A percentile compares a stretch with the other conserved stretches of the same genome.
Conservation (phyloP, 306 rosid genomes). For the Gleditsia sinensis region DNA sequence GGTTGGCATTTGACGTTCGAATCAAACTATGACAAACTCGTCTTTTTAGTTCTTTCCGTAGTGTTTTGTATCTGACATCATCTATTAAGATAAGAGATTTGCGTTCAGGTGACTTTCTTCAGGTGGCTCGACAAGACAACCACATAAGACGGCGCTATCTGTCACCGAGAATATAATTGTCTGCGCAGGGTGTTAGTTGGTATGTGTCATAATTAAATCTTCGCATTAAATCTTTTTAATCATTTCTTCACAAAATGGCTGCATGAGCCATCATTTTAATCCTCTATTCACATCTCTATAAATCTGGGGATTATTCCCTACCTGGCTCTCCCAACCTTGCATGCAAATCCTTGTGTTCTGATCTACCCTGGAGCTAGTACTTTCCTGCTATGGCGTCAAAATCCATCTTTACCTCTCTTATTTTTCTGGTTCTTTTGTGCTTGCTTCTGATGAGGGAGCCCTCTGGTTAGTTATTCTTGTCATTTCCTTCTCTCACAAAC, state of each 20-base stretch:
- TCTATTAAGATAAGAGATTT: slow-evolving; percentile 14
- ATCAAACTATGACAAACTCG: background rate
- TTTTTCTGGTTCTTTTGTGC: slow-evolving; percentile 45
- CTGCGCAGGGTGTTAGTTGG: background rate
- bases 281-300: slow-evolving; percentile 43
- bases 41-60: background rate
- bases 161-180: slow-evolving; percentile 22
- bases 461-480: slow-evolving; percentile 41
- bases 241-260: slow-evolving; percentile 63
- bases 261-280: slow-evolving; percentile 55
- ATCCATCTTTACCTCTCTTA: slow-evolving; percentile 17
- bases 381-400: slow-evolving; percentile 53
- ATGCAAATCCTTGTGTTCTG: background rate
- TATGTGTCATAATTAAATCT: slow-evolving; percentile 22
- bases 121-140: slow-evolving; percentile 42
- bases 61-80: slow-evolving; percentile 13
- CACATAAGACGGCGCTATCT: slow-evolving; percentile 62
- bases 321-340: background rate
- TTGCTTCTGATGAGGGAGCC: slow-evolving; percentile 38
- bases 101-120: slow-evolving; percentile 39
- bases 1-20: slow-evolving; percentile 22
- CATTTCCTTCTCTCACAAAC: background rate
- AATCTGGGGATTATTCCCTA: slow-evolving; percentile 31
- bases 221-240: slow-evolving; percentile 10
- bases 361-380: background rate